Conservation (phyloP, 2,329 filamentous ascomycete genomes). For the Metarhizium sp. region DNA sequence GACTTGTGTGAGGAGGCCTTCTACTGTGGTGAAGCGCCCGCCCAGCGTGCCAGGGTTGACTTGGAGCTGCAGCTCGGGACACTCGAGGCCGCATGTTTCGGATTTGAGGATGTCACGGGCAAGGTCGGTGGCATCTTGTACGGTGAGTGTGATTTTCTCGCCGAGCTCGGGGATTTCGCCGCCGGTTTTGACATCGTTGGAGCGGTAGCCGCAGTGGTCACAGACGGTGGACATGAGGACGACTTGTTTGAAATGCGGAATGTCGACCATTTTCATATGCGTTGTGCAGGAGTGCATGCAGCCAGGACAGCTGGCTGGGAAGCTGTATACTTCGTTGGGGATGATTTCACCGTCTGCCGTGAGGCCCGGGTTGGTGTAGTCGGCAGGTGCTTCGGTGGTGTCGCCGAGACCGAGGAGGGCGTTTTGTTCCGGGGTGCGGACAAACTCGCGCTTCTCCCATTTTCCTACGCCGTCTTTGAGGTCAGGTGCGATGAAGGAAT, state of each 20-base stretch:
- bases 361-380: constrained; percentile 40
- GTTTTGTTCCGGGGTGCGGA: constrained; percentile 78
- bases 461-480: constrained; percentile 73
- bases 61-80: constrained; percentile 75
- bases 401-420: constrained; percentile 68
- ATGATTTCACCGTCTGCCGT: constrained; percentile 66
- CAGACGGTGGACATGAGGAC: constrained; percentile 93
- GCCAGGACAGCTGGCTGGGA: constrained; percentile 85
- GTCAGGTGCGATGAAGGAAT: constrained; percentile 92
- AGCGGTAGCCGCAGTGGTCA: constrained; percentile 84
- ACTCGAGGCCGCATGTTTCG: constrained; percentile 80
- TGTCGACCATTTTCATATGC: constrained; percentile 98
- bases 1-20: constrained; percentile 87
- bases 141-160: constrained; percentile 68
- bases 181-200: constrained; percentile 96
- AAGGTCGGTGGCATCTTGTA: constrained; percentile 63
- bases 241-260: constrained; percentile 96
- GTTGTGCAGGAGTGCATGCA: constrained; percentile 81
- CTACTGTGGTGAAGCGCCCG: constrained; percentile 92
- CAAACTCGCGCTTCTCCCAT: constrained; percentile 79
- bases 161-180: constrained; percentile 83
- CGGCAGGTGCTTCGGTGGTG: constrained; percentile 42
- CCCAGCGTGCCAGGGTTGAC: constrained; percentile 92
- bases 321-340: constrained; percentile 85
- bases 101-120: constrained; percentile 92